These are phyloP conservation scores for Zostera marina DNA, from an alignment of 116 monocot genomes.

Conservation along the genomic window DNA sequence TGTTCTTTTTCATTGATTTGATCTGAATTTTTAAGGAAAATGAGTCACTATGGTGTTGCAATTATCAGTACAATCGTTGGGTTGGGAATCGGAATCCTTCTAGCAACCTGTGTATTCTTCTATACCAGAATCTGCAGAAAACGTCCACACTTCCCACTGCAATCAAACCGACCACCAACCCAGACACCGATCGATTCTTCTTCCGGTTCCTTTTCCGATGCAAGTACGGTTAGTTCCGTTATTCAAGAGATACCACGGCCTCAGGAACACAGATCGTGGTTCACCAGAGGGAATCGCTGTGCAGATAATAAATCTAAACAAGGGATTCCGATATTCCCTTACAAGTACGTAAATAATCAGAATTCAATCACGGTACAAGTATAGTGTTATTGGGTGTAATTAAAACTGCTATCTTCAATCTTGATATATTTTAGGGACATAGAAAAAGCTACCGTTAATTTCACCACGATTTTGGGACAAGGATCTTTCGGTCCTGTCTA, in stretches of 20 bases:
- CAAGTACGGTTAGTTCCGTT: conserved; percentile 41
- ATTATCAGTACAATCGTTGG: conserved; percentile 55
- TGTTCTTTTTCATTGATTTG: no score
- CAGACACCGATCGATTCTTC: conserved; percentile 17
- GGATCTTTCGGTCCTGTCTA: conserved; percentile 95
- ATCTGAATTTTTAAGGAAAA: no score
- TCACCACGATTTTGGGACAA: conserved; percentile 79
- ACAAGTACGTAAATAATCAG: conserved; percentile 34
- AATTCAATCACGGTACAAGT: background rate
- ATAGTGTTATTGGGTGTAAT: background rate
- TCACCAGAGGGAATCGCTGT: conserved; percentile 8
- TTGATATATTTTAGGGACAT: conserved; percentile 48
- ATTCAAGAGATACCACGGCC: conserved; percentile 9
- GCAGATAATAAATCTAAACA: no score
- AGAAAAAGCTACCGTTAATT: conserved; percentile 79
- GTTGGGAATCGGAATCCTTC: conserved; percentile 36
- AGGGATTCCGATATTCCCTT: conserved; percentile 54
- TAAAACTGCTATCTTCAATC: background rate
- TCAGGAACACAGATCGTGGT: conserved; percentile 28
- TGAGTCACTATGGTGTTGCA: background rate
- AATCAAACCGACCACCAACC: no score
- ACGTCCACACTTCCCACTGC: conserved; percentile 9
- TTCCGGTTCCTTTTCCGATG: conserved; percentile 34
- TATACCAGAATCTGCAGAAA: conserved; percentile 33
- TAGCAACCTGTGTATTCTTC: conserved; percentile 37